Base-by-base conservation (phyloP, 1,284 basidiomycete species). In the Golubevia pallescens region DNA sequence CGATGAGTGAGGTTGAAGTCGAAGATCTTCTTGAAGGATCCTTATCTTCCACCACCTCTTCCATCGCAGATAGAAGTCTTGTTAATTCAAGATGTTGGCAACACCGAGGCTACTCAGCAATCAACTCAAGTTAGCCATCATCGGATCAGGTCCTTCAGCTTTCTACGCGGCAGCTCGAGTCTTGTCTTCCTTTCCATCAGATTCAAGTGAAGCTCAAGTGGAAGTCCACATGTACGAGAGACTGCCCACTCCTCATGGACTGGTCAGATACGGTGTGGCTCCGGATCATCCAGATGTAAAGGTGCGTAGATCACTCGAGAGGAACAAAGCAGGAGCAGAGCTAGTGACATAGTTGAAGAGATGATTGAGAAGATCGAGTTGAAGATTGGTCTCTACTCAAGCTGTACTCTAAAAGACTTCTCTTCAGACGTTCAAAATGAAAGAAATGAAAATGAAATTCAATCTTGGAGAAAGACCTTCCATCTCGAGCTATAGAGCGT, bases 211-310 rank as follows among this genome's bases (percentile, higher is more conserved):
- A 3, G 48, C 67, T 0, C 70, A 73, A 24, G 63, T 72, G 14
- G n/a, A n/a, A n/a, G 90, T 99, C 13, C 93, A 99, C 85, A 88
- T 99, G 86, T 99, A 92, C 84, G 97, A 99, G 86, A 89, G 93
- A 20, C 88, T 97, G 2, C 97, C 96, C 88, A 91, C 93, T 32
- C 97, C 97, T 1, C 93, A 97, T 83, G 97, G 97, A 0, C 89
- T 99, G 0, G 95, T 96, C 1, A 88, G 97, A 53, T 99, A 97
- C 79, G 96, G 97, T 0, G 97, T 99, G 5, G 97, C 97, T 7
- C 96, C 97, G 52, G 97, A 99, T 87, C 97, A 99, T 86, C 95
- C 96, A 0, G 96, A 99, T 88, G 96, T 99, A 84, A 70, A 84
- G 48, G 86, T 93, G 0, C 14, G 24, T 4, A 24, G 87, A 89